Conservation (phyloP, 331 rosid species). For the Pyrus hybrid region DNA sequence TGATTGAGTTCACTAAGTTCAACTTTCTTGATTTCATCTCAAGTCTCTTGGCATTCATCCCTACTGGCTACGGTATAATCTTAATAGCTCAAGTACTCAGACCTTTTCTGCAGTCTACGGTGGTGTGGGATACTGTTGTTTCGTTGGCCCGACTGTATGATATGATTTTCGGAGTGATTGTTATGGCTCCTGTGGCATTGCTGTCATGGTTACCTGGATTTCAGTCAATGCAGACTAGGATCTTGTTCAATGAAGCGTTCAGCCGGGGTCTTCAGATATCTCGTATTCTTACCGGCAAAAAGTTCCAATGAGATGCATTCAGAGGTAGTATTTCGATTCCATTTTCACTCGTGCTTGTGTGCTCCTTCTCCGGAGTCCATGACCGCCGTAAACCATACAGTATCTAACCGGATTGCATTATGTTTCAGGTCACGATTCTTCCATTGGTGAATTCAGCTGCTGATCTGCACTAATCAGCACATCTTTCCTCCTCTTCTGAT, state of each 20-base stretch:
- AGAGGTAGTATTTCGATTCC: conserved; percentile 32
- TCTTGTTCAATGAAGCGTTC: conserved; percentile 88
- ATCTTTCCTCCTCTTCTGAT: neutral
- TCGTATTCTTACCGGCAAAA: conserved; percentile 78
- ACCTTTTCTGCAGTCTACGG: conserved; percentile 76
- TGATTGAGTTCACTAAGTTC: conserved; percentile 49
- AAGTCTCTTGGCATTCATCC: conserved; percentile 70
- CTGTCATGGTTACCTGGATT: conserved; percentile 95
- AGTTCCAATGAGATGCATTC: conserved; percentile 39
- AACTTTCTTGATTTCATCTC: conserved; percentile 49
- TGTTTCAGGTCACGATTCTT: neutral
- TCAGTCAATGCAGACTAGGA: conserved; percentile 93
- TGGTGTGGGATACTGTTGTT: conserved; percentile 79
- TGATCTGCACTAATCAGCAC: neutral
- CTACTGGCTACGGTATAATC: conserved; percentile 95
- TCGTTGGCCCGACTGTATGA: conserved; percentile 83
- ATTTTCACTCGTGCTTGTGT: neutral
- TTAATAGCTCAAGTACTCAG: conserved; percentile 80
- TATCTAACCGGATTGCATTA: neutral
- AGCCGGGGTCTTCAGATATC: conserved; percentile 98
- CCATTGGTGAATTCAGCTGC: neutral
- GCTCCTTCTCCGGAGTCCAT: neutral
- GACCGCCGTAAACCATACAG: neutral
- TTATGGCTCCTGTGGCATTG: conserved; percentile 77
- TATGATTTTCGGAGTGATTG: conserved; percentile 69